phyloP scores from a whole-genome alignment of 2,329 filamentous ascomycete species.

The Botryotinia calthae region DNA sequence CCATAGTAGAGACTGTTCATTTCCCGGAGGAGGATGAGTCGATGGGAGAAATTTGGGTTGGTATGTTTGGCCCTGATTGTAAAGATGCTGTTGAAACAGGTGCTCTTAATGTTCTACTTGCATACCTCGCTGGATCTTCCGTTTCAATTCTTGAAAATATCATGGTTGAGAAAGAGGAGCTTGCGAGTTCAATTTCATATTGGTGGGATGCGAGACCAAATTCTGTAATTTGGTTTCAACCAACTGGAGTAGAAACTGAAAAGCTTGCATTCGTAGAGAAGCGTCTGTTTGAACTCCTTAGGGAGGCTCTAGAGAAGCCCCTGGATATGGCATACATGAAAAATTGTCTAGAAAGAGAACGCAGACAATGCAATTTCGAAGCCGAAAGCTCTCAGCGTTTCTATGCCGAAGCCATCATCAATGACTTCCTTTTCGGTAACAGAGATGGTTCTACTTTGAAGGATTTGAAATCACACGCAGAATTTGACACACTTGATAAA shows the following conservation, averaged over 20 bases:
- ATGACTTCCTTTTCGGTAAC: constrained; percentile 86
- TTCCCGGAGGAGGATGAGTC: constrained; percentile 98
- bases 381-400: constrained; percentile 79
- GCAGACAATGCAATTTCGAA: constrained; percentile 76
- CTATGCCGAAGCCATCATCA: constrained; percentile 82
- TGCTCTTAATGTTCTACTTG: constrained; percentile 75
- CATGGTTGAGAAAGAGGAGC: constrained; percentile 88
- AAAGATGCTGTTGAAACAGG: constrained; percentile 65
- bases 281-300: constrained; percentile 78
- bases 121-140: constrained; percentile 89
- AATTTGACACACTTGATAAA: constrained; percentile 67
- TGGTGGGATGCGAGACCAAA: constrained; percentile 77
- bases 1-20: constrained; percentile 73
- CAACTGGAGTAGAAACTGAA: constrained; percentile 82
- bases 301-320: constrained; percentile 74
- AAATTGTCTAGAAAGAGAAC: constrained; percentile 81
- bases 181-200: constrained; percentile 82
- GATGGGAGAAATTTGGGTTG: constrained; percentile 80
- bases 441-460: constrained; percentile 75
- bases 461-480: constrained; percentile 54
- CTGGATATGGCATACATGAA: constrained; percentile 88
- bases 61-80: constrained; percentile 82
- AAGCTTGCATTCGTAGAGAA: constrained; percentile 82
- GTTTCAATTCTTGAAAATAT: constrained; percentile 89
- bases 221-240: constrained; percentile 79